Percentiles rank a stretch among this genome's conserved stretches.
These are phyloP conservation scores for Colletotrichum sansevieriae DNA, from an alignment of 2,329 filamentous ascomycete genomes.

Conservation along the genomic window DNA sequence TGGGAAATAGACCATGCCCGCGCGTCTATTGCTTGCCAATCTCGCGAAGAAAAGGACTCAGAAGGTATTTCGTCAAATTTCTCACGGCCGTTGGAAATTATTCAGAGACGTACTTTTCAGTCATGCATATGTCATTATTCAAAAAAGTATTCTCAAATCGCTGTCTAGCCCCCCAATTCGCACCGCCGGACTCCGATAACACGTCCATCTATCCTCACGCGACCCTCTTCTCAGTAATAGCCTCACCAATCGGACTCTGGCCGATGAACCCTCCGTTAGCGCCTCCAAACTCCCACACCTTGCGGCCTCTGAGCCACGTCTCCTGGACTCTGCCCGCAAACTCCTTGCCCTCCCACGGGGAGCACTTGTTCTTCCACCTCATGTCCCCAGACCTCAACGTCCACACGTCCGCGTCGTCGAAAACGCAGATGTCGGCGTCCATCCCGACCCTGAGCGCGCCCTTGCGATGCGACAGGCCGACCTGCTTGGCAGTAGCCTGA, in stretches of 20 bases:
- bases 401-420: conserved; percentile 87
- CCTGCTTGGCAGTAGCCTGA: conserved; percentile 87
- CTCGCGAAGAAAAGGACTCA: too few relatives aligned
- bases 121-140: not conserved
- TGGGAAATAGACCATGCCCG: too few relatives aligned
- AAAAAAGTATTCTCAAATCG: not conserved
- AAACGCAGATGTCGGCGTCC: conserved; percentile 92
- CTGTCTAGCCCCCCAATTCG: not conserved
- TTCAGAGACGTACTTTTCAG: too few relatives aligned
- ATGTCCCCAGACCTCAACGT: conserved; percentile 81
- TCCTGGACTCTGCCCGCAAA: conserved; percentile 84
- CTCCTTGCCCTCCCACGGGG: conserved; percentile 85
- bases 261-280: conserved; percentile 63
- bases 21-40: too few relatives aligned
- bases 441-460: conserved; percentile 84
- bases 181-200: conserved; percentile 8
- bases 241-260: conserved; percentile 61
- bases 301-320: conserved; percentile 85
- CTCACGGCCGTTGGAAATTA: too few relatives aligned
- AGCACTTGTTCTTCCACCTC: conserved; percentile 95
- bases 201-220: conserved; percentile 46
- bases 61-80: too few relatives aligned
- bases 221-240: conserved; percentile 71
- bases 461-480: conserved; percentile 85
- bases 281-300: conserved; percentile 78